Base-by-base conservation (phyloP, 192 early-diverging fungal genomes). In the Coemansia sp. region DNA sequence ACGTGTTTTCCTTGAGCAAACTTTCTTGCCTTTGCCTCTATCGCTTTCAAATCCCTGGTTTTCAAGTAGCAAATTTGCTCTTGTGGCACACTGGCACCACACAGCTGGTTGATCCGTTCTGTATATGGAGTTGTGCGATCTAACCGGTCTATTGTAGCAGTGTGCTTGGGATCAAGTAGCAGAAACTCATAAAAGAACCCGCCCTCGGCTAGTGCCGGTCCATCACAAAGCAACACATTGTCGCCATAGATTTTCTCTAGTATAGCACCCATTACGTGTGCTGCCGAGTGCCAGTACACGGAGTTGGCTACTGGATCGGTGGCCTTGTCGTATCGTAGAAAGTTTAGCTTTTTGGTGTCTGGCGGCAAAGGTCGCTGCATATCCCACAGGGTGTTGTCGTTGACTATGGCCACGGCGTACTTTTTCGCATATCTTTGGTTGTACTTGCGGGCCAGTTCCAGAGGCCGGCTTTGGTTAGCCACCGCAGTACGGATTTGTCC, bases 171-270 rank as follows among this genome's bases (percentile, higher is more conserved):
- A 36, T 70, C 68, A 10, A 84, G 54, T 50, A 92, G 71, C 38
- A 90, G 44, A 50, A 82, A 84, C 55, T 89, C 88, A 78, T 91
- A 92, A 59, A 84, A 90, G 79, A 90, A 92, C 11, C 91, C 91
- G 26, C 84, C 82, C 10, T 80, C 72, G n/a, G 80, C 75, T 39
- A 88, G 68, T 6, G 84, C 57, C 16, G 91, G 88, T 0, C 88
- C 89, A 50, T 87, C 84, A 44, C 86, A 86, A 20, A 92, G 76
- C 31, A 90, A 58, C 12, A 83, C 18, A 14, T 83, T 67, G 33
- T 87, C 81, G 33, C 88, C 88, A 53, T 86, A 92, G 21, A 85
- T 69, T 11, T 62, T 65, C 58, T 90, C 86, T 33, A 92, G 63
- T 2, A 88, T 87, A 63, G 84, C 84, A 4, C 88, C 91, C 46